A percentile compares a stretch with the other conserved stretches of the same genome.
Conservation (phyloP, 495 filamentous ascomycete genomes). For the Penicillium crystallinum region DNA sequence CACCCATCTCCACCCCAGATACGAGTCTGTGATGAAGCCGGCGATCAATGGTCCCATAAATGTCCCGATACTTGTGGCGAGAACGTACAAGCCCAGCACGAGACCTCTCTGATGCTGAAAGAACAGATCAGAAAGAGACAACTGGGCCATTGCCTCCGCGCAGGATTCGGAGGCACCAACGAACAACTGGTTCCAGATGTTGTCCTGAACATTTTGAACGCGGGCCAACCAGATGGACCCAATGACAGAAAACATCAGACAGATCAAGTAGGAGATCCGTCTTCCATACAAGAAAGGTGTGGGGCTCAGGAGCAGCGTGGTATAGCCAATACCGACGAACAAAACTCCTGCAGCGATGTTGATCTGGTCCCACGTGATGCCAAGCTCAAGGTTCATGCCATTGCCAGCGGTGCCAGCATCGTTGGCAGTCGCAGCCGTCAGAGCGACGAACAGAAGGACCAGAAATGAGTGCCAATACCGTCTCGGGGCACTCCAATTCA, state of each 20-base stretch:
- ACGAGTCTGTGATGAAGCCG: constrained; percentile 22
- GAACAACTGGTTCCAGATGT: constrained; percentile 26
- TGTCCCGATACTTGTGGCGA: constrained; percentile 28
- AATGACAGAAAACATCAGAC: constrained; percentile 16
- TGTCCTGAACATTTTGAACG: constrained; percentile 12
- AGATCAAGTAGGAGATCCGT: constrained; percentile 21
- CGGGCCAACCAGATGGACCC: constrained; percentile 23
- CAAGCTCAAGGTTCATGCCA: constrained; percentile 20
- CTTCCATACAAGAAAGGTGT: constrained; percentile 23
- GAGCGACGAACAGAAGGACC: constrained; percentile 19
- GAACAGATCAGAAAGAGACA: constrained; percentile 26
- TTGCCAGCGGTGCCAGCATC: constrained; percentile 24
- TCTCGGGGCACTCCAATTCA: constrained; percentile 46
- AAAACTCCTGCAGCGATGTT: constrained; percentile 24
- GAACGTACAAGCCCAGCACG: constrained; percentile 23
- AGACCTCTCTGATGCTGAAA: constrained; percentile 23
- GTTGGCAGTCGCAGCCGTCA: constrained; percentile 26
- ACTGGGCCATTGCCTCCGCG: constrained; percentile 24
- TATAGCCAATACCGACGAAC: constrained; percentile 24
- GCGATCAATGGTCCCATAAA: constrained; percentile 28
- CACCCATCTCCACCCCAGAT: constrained; percentile 27
- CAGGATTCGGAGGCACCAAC: constrained; percentile 26
- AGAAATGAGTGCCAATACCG: constrained; percentile 32
- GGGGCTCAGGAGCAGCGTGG: constrained; percentile 18
- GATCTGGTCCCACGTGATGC: constrained; percentile 19